phyloP scores from a whole-genome alignment of 2,329 filamentous ascomycete species.

The Talaromyces sp. region DNA sequence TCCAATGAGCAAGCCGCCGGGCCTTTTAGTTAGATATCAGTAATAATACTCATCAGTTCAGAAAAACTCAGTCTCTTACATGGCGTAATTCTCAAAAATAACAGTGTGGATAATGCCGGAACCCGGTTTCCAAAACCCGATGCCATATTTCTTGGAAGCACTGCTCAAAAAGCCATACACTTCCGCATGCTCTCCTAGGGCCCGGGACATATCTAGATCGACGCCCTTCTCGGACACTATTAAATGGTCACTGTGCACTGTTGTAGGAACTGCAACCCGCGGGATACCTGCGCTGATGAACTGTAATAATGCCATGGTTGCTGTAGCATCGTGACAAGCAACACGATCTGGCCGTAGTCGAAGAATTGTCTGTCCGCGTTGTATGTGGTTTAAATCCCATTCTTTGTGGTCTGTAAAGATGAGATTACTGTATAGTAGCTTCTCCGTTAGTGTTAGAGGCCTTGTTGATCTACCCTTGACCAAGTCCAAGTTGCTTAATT shows the following conservation, averaged over 20 bases:
- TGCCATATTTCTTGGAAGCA: conserved; percentile 97
- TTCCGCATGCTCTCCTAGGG: conserved; percentile 93
- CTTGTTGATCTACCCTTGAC: conserved; percentile 86
- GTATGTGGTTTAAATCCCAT: conserved; percentile 51
- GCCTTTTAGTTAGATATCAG: conserved; percentile 39
- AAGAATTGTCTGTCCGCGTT: conserved; percentile 91
- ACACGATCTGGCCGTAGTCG: conserved; percentile 96
- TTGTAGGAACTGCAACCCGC: conserved; percentile 86
- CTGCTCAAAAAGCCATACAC: conserved; percentile 95
- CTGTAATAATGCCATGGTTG: conserved; percentile 98
- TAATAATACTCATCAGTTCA: not conserved
- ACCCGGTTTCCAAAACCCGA: conserved; percentile 98
- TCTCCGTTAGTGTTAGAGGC: conserved; percentile 92
- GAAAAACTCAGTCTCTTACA: conserved; percentile 38
- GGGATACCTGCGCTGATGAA: conserved; percentile 99
- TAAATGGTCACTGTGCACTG: conserved; percentile 98
- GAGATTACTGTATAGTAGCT: conserved; percentile 97
- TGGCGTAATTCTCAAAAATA: conserved; percentile 96
- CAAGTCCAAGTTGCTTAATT: conserved; percentile 66
- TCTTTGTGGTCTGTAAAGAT: conserved; percentile 95
- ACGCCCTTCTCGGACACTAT: conserved; percentile 96
- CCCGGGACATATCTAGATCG: conserved; percentile 84
- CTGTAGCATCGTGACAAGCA: conserved; percentile 98
- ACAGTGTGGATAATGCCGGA: conserved; percentile 99
- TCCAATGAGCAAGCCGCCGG: conserved; percentile 92